phyloP scores from a whole-genome alignment of 768 basidiomycete species.

The Grammothele lineata region DNA sequence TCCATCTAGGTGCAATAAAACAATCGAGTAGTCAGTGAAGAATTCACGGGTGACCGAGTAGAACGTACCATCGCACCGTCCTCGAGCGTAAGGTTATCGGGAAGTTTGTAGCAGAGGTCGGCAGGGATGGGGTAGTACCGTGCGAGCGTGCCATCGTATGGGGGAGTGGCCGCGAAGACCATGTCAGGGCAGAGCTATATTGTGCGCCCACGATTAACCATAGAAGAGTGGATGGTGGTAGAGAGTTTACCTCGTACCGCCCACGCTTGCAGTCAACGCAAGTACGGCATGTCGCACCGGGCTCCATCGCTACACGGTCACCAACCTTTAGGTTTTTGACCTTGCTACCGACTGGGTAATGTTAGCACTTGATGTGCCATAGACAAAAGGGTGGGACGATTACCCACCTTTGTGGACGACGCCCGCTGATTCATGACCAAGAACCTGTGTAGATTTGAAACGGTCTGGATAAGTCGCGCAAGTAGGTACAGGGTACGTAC shows the following conservation, averaged over 20 bases:
- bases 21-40: not conserved
- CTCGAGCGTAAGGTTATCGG: conserved; percentile 80
- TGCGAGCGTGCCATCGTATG: conserved; percentile 84
- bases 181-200: conserved; percentile 81
- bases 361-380: not conserved
- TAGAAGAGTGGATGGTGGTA: too few species aligned
- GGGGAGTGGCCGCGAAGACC: conserved; percentile 90
- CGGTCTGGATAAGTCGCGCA: too few species aligned
- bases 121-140: conserved; percentile 85
- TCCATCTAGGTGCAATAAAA: conserved; percentile 60
- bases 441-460: too few species aligned
- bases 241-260: conserved; percentile 62
- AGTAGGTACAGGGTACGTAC: conserved; percentile 30
- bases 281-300: conserved; percentile 77
- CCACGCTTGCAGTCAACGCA: conserved; percentile 87
- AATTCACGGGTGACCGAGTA: not conserved
- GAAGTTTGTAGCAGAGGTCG: conserved; percentile 80
- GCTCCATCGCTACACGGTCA: conserved; percentile 89
- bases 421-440: conserved; percentile 93
- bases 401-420: conserved; percentile 59
- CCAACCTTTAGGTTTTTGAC: conserved; percentile 78
- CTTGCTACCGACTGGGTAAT: conserved; percentile 57
- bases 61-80: conserved; percentile 88
- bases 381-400: not conserved
- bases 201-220: too few species aligned